Evolutionary conservation across 164 flowering plant genomes (phyloP).

Genomic region (Dillenia suffruticosa): DNA sequence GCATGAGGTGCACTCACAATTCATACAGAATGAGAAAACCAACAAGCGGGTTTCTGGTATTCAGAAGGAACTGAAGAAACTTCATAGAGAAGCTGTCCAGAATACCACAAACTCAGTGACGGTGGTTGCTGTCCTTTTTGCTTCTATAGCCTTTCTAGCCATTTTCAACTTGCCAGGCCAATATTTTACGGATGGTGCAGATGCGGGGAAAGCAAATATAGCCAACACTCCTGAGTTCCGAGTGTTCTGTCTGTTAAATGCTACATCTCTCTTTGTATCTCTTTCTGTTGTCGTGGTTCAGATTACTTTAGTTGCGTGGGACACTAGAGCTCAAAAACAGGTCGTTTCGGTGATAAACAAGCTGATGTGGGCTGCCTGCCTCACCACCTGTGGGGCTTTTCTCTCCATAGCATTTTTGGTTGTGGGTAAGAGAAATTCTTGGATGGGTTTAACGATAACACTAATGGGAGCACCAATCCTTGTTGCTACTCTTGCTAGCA

Average conservation of each 20-base stretch:
- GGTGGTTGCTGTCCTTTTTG: conserved; percentile 83
- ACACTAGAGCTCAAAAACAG: conserved; percentile 78
- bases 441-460: conserved; percentile 81
- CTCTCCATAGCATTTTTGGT: conserved; percentile 73
- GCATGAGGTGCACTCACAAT: conserved; percentile 88
- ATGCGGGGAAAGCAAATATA: conserved; percentile 57
- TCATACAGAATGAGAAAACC: conserved; percentile 76
- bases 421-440: conserved; percentile 54
- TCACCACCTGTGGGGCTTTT: conserved; percentile 85
- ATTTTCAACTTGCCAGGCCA: conserved; percentile 89
- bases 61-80: conserved; percentile 80
- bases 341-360: conserved; percentile 87
- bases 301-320: conserved; percentile 94
- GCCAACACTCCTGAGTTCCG: conserved; percentile 52
- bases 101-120: conserved; percentile 92
- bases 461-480: conserved; percentile 63
- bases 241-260: conserved; percentile 69
- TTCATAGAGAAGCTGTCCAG: conserved; percentile 91
- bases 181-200: conserved; percentile 33
- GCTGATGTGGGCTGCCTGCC: conserved; percentile 93
- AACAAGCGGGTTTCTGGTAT: conserved; percentile 75
- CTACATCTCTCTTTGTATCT: conserved; percentile 81
- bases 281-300: conserved; percentile 94
- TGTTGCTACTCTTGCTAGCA: conserved; percentile 67
- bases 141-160: conserved; percentile 90